phyloP scores from a whole-genome alignment of 208 protist species.

The Spongospora subterranea region DNA sequence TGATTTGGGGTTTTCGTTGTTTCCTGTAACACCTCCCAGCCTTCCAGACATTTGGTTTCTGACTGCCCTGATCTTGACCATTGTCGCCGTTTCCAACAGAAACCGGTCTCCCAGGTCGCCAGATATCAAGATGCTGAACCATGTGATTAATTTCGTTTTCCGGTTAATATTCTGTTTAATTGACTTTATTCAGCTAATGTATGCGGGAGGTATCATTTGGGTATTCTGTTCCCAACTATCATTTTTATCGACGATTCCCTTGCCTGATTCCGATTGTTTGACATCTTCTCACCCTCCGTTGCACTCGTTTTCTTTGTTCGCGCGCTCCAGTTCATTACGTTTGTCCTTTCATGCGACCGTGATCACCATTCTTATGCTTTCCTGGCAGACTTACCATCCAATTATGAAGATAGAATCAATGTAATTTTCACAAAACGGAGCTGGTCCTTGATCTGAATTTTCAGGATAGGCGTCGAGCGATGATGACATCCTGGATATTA shows the following conservation, averaged over 20 bases:
- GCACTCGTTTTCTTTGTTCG: not conserved
- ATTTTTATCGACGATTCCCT: not conserved
- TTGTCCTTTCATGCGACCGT: not conserved
- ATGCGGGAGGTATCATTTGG: not conserved
- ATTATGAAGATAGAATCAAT: not conserved
- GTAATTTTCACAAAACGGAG: not conserved
- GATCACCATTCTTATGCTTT: not conserved
- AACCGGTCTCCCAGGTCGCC: not conserved
- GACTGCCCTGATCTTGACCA: not conserved
- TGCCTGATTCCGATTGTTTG: not conserved
- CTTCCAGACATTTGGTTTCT: not conserved
- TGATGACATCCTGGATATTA: not conserved
- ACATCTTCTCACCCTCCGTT: not conserved
- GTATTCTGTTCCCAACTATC: not conserved
- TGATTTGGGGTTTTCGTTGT: not conserved
- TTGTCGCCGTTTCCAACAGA: slow-evolving; percentile 4
- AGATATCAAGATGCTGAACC: not conserved
- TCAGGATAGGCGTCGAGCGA: not conserved
- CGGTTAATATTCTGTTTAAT: not conserved
- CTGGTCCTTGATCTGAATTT: not conserved
- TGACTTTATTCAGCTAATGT: not conserved
- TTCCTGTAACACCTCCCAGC: not conserved
- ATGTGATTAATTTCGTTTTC: not conserved
- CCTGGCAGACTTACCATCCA: not conserved
- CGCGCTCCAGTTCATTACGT: not conserved